Percentiles rank a stretch among this genome's conserved stretches.
Evolutionary conservation across 2,329 filamentous ascomycete species (phyloP).

Genomic region (Fusarium vanettenii): DNA sequence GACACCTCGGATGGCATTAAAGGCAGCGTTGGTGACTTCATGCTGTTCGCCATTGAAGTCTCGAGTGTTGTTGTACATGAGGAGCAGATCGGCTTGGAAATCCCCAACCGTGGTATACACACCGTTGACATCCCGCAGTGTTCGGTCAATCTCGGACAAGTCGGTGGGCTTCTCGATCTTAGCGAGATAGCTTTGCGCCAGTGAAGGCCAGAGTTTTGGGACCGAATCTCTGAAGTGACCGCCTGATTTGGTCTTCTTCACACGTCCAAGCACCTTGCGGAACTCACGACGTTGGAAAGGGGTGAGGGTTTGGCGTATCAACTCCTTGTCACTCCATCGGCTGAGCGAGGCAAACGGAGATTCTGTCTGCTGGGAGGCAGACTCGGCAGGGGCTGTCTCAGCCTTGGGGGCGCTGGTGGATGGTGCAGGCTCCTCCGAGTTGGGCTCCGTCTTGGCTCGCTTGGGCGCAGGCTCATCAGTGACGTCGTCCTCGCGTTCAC

Average conservation of each 20-base stretch:
- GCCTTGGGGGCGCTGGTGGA: slow-evolving; percentile 17
- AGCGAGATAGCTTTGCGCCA: slow-evolving; percentile 79
- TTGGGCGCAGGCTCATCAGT: slow-evolving; percentile 77
- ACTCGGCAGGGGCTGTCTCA: slow-evolving; percentile 36
- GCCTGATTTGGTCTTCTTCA: slow-evolving; percentile 90
- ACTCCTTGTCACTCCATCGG: slow-evolving; percentile 55
- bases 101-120: slow-evolving; percentile 76
- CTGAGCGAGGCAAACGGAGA: slow-evolving; percentile 47
- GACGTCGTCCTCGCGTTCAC: slow-evolving; percentile 82
- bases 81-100: slow-evolving; percentile 78
- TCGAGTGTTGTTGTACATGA: slow-evolving; percentile 83
- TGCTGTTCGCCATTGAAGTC: slow-evolving; percentile 87
- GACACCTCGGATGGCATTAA: slow-evolving; percentile 66
- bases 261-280: slow-evolving; percentile 73
- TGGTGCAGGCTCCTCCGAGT: slow-evolving; percentile 52
- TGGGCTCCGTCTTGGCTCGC: slow-evolving; percentile 78
- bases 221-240: slow-evolving; percentile 82
- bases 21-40: slow-evolving; percentile 71
- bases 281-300: slow-evolving; percentile 70
- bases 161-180: slow-evolving; percentile 85
- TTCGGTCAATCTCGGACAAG: slow-evolving; percentile 82
- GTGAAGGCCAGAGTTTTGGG: slow-evolving; percentile 76
- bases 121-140: slow-evolving; percentile 72
- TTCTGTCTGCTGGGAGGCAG: slow-evolving; percentile 35
- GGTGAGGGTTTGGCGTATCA: slow-evolving; percentile 65